These are phyloP conservation scores for Gymnopilus dilepis DNA, from an alignment of 768 basidiomycete genomes.

Conservation along the genomic window DNA sequence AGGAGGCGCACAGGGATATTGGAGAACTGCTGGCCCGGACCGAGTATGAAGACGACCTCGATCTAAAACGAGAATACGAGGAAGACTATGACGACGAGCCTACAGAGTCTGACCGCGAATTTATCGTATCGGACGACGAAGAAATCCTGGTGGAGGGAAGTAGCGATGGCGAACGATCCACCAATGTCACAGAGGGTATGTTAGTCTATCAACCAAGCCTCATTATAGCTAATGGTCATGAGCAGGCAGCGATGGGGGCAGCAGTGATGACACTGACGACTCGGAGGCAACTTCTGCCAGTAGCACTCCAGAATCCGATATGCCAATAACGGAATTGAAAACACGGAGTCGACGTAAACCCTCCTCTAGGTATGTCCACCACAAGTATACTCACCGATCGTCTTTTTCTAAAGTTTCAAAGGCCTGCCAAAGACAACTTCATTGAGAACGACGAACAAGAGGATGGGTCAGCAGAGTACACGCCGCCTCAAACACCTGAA, in stretches of 20 bases:
- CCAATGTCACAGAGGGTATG: no score
- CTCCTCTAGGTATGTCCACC: neutral
- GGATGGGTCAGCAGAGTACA: neutral
- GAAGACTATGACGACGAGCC: slow-evolving; percentile 2
- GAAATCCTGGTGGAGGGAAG: neutral
- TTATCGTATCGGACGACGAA: neutral
- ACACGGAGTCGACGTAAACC: neutral
- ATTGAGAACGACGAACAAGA: neutral
- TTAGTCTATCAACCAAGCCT: no score
- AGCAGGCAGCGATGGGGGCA: neutral
- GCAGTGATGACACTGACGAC: neutral
- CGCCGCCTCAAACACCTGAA: neutral
- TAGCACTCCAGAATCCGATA: neutral
- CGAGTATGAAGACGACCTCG: slow-evolving; percentile 1
- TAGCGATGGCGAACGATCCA: neutral
- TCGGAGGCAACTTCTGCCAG: neutral
- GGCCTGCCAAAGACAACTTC: neutral
- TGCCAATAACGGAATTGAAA: neutral
- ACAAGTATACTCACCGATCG: neutral
- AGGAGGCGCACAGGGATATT: neutral
- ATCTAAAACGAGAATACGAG: neutral
- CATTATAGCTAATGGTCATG: no score
- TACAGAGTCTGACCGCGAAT: neutral
- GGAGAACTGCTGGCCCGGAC: neutral
- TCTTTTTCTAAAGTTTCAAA: neutral